Evolutionary conservation across 495 filamentous ascomycete genomes (phyloP), one percentile per base, ranked within the genome.

Genomic region (Xylaria telfairii): DNA sequence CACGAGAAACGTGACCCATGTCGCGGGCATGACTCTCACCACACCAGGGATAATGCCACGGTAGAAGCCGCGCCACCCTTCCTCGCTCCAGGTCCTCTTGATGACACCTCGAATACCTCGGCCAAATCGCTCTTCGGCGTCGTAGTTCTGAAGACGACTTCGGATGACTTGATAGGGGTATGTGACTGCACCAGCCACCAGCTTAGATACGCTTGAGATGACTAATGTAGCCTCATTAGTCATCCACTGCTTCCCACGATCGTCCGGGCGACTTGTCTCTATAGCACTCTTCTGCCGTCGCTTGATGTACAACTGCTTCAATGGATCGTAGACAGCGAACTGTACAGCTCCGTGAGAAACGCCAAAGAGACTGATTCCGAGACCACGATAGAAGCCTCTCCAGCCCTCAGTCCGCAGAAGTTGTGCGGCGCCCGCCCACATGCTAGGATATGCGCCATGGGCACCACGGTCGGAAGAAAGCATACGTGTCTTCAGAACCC

Each of bases 401-500:
- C 91, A 65, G 9, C 96, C 96, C 76, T 98, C 94, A 32, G 81
- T 81, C 6, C 76, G 80, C 57, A 90, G 84, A 12, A 98, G 88
- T 60, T 87, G 86, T 37, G 72, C 80, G 34, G 88, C 85, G 60
- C 96, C 96, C 64, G 90, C 83, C 62, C 82, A 82, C 79, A 97
- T 90, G 70, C 87, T 90, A n/a, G 87, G 82, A 81, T 98, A 99
- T 6, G 95, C 95, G 64, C 93, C 93, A 1, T 89, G 91, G 30
- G 88, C 84, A 49, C 83, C 80, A 57, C 87, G 86, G 73, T 94
- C 90, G 3, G 91, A 93, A 39, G 94, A 92, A 15, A 99, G 84
- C 95, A 99, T 98, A 62, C 96, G 92, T 3, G 96, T 99, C 80
- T 98, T 98, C 78, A 99, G 88, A 7, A 99, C 96, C 96, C 96